Evolutionary conservation across 2,329 filamentous ascomycete genomes (phyloP).

Genomic region (Colletotrichum magnum): DNA sequence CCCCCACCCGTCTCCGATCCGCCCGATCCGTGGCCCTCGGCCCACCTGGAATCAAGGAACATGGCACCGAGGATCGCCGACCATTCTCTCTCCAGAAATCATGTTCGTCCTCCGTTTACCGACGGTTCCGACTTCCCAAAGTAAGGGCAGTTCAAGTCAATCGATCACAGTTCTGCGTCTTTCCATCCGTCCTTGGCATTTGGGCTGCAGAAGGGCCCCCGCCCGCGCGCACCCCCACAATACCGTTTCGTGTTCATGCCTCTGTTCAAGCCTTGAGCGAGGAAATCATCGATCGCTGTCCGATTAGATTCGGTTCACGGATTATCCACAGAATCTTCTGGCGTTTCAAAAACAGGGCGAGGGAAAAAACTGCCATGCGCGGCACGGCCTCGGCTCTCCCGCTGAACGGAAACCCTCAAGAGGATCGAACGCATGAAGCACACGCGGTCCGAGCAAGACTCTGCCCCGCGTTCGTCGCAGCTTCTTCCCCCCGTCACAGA

Average conservation of each 20-base stretch:
- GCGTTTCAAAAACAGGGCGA: conserved; percentile 10
- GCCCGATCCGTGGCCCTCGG: conserved; percentile 7
- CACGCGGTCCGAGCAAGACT: conserved; percentile 8
- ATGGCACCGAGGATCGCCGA: conserved; percentile 11
- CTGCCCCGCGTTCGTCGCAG: conserved; percentile 14
- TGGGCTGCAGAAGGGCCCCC: not conserved
- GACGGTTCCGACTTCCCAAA: not conserved
- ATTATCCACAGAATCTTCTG: conserved; percentile 20
- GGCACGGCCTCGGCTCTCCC: conserved; percentile 14
- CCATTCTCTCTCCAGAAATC: not conserved
- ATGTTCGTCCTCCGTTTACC: not conserved
- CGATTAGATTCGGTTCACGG: conserved; percentile 22
- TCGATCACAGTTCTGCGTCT: not conserved
- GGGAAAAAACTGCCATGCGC: not conserved
- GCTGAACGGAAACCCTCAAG: conserved; percentile 11
- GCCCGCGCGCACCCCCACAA: not conserved
- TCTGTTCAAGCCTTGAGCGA: too few species aligned
- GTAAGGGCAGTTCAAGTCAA: not conserved
- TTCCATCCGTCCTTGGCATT: not conserved
- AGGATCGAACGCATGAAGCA: not conserved
- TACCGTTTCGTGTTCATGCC: conserved; percentile 4
- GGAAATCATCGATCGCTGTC: not conserved
- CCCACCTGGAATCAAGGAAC: not conserved
- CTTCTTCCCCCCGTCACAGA: not conserved
- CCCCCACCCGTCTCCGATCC: conserved; percentile 1